A percentile compares a stretch with the other conserved stretches of the same genome.
Evolutionary conservation across 257 asterid species (phyloP).

Genomic region (Solanum acaule): DNA sequence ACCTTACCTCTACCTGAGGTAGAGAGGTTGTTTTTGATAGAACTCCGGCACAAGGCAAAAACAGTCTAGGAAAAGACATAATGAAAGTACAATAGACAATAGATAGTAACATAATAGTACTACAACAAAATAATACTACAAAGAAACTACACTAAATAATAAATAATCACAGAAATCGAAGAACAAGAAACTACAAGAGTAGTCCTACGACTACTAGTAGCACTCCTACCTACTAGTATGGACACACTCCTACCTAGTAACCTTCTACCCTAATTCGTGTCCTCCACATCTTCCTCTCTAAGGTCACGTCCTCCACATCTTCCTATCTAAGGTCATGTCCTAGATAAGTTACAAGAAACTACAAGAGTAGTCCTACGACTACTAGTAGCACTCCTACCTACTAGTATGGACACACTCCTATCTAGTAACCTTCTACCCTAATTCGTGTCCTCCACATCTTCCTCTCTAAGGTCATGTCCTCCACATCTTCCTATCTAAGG

Average conservation of each 20-base stretch:
- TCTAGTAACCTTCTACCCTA: background rate
- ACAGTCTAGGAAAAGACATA: background rate
- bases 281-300: background rate
- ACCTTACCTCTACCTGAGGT: background rate
- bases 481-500: background rate
- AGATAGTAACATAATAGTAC: background rate
- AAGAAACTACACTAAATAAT: background rate
- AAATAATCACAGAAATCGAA: too few species aligned
- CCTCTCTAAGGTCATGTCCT: background rate
- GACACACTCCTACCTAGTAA: background rate
- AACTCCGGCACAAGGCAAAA: background rate
- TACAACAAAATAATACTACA: background rate
- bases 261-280: background rate
- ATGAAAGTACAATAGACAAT: background rate
- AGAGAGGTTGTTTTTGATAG: background rate
- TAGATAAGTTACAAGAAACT: background rate
- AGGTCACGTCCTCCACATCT: too few species aligned
- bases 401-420: background rate
- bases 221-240: background rate
- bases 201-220: background rate
- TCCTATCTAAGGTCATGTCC: too few species aligned
- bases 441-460: background rate
- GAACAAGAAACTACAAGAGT: background rate
- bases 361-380: too few species aligned
- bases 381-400: background rate